phyloP scores from a whole-genome alignment of 306 rosid genomes.

The Glycine tomentella region DNA sequence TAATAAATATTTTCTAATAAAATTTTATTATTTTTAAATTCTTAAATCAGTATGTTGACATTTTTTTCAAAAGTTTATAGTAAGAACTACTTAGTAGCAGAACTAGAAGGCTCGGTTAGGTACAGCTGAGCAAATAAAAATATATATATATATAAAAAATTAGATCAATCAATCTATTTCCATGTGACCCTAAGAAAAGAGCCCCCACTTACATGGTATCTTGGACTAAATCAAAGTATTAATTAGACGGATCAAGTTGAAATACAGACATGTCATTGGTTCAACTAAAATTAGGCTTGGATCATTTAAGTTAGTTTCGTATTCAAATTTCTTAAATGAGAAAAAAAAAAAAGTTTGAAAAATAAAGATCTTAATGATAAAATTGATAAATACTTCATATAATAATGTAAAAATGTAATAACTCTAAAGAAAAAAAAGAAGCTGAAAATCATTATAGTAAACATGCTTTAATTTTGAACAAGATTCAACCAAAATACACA shows the following conservation, averaged over 20 bases:
- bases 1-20: neutral
- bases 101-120: neutral
- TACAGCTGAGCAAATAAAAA: too few relatives aligned
- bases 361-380: too few relatives aligned
- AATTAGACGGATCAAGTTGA: neutral
- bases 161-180: too few relatives aligned
- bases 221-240: conserved; percentile 27
- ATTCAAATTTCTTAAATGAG: too few relatives aligned
- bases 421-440: too few relatives aligned
- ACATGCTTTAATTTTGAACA: neutral
- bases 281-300: too few relatives aligned
- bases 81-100: neutral
- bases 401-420: too few relatives aligned
- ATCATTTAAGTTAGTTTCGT: too few relatives aligned
- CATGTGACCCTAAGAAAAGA: neutral
- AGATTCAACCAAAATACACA: conserved; percentile 21
- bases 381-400: too few relatives aligned
- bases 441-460: conserved; percentile 15
- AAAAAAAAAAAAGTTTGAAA: too few relatives aligned
- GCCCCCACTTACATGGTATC: neutral
- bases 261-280: neutral
- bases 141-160: too few relatives aligned
- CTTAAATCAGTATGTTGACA: neutral
- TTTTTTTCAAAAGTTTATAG: neutral
- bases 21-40: neutral